Percentiles rank a stretch among this genome's conserved stretches.
phyloP scores from a whole-genome alignment of 2,329 filamentous ascomycete genomes.

The Epichloe gansuensis region DNA sequence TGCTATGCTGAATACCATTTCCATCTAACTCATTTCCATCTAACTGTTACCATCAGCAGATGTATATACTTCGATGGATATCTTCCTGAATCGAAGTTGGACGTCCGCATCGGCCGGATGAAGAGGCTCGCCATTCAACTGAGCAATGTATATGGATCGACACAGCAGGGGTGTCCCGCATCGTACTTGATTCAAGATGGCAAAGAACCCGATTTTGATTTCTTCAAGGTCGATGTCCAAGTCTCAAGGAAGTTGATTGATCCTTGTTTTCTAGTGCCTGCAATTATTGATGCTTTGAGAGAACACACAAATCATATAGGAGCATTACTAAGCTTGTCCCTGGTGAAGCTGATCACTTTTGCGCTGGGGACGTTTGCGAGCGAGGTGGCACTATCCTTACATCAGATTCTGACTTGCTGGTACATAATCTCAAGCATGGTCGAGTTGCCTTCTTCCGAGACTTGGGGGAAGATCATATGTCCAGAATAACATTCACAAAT shows the following conservation, averaged over 20 bases:
- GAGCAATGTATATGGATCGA: constrained; percentile 28
- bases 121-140: constrained; percentile 44
- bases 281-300: constrained; percentile 59
- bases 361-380: constrained; percentile 49
- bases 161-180: constrained; percentile 14
- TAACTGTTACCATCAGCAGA: constrained; percentile 17
- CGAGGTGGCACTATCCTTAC: constrained; percentile 52
- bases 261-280: constrained; percentile 63
- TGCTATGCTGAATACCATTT: too few species aligned
- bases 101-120: constrained; percentile 48
- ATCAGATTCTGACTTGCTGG: constrained; percentile 75
- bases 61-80: constrained; percentile 79
- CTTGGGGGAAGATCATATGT: constrained; percentile 31
- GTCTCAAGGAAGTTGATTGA: constrained; percentile 27
- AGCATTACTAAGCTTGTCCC: constrained; percentile 48
- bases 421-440: constrained; percentile 57
- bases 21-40: background rate
- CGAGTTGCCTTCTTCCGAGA: constrained; percentile 58
- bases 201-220: constrained; percentile 7
- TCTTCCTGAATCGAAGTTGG: constrained; percentile 54
- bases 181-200: constrained; percentile 9
- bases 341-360: constrained; percentile 76
- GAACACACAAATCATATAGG: constrained; percentile 29
- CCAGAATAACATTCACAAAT: constrained; percentile 12
- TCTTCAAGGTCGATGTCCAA: constrained; percentile 15